Evolutionary conservation across 345 rosid genomes (phyloP), one percentile per base, ranked within the genome.

Genomic region (Linum trigynum): DNA sequence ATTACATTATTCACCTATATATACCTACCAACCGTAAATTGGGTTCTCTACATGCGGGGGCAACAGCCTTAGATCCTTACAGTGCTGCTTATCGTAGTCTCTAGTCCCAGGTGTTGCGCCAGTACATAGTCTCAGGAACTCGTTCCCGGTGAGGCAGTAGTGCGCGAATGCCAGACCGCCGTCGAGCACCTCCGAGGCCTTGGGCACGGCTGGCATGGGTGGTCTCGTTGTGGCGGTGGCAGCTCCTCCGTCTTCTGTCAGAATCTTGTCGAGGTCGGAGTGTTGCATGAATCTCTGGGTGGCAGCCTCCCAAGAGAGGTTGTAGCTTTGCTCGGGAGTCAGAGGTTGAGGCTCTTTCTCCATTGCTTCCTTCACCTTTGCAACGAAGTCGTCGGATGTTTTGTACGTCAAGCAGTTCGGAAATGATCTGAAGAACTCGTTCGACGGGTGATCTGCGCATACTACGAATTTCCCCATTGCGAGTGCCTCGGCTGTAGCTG

Each of bases 391-490:
- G 62, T 88, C 87, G 0, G 97, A 78, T 48, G 96, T 80, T 75
- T 82, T 86, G 88, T 88, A 94, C 1, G 99, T 88, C 58, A 90
- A 73, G 74, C 99, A 90, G 76, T 94, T 94, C 10, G 99, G 97
- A 77, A 90, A 94, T 70, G 91, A 86, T 66, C 85, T 88, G 79
- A 94, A 94, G 81, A 90, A 94, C 75, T 94, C 96, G 68, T 94
- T 94, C 8, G 99, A 94, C 17, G 97, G 99, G 76, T 94, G 95
- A 73, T 94, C 97, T 2, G 99, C 99, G 63, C 99, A 94, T 3
- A 94, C 80, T 7, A 94, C 99, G 42, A 94, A 86, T 68, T 90
- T 94, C 32, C 99, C 99, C 99, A 94, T 94, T 0, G 99, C 99
- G 40, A 94, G 88, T 17, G 97, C 99, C 79, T 94, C 99, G 10